These are phyloP conservation scores for Aegilops sharonensis DNA, from an alignment of 176 grass and related monocot species.

Conservation along the genomic window DNA sequence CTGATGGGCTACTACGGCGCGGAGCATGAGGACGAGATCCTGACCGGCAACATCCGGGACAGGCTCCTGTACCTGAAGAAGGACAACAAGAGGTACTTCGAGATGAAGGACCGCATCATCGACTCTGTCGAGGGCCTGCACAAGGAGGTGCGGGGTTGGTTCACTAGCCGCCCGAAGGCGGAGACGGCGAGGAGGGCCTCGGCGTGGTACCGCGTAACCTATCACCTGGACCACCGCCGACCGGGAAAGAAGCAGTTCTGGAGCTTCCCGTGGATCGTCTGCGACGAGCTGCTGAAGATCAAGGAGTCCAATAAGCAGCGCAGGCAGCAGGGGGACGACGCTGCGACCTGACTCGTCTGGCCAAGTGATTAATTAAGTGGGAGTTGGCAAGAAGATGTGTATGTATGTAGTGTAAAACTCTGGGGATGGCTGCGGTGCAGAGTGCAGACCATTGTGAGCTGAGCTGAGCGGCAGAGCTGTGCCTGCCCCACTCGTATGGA, in stretches of 20 bases:
- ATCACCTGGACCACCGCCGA: slow-evolving; percentile 55
- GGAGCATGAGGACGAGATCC: slow-evolving; percentile 82
- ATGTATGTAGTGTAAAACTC: not conserved
- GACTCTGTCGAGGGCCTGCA: slow-evolving; percentile 53
- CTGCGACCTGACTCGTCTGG: too few species aligned
- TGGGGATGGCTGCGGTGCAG: not conserved
- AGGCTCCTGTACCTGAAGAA: slow-evolving; percentile 65
- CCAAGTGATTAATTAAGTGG: not conserved
- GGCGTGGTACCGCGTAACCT: slow-evolving; percentile 83
- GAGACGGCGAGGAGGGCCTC: slow-evolving; percentile 62
- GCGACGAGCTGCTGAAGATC: slow-evolving; percentile 56
- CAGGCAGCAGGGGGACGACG: slow-evolving; percentile 14
- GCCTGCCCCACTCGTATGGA: too few species aligned
- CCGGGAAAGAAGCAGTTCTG: slow-evolving; percentile 43
- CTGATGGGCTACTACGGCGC: slow-evolving; percentile 73
- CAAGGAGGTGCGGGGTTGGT: slow-evolving; percentile 50
- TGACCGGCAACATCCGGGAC: slow-evolving; percentile 86
- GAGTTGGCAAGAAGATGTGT: not conserved
- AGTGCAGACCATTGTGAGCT: not conserved
- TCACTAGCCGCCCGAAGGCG: slow-evolving; percentile 22
- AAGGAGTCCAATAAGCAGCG: slow-evolving; percentile 43
- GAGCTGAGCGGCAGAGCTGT: not conserved
- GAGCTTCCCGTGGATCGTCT: slow-evolving; percentile 79
- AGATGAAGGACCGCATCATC: slow-evolving; percentile 92
- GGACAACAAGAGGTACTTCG: slow-evolving; percentile 76